Evolutionary conservation across 257 asterid species (phyloP).

Genomic region (Solanum chiquidenum): DNA sequence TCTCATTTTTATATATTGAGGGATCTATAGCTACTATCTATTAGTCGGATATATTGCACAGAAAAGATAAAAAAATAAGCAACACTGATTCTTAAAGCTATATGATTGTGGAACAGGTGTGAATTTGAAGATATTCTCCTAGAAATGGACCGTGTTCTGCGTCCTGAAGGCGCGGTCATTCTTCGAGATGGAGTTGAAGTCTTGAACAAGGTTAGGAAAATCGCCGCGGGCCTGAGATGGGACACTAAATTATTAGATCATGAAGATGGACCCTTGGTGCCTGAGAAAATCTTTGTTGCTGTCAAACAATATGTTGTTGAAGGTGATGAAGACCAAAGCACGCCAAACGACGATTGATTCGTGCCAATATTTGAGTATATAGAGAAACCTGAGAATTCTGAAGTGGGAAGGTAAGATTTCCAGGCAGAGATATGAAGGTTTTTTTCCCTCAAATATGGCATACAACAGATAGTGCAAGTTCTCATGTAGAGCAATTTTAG

Average conservation of each 20-base stretch:
- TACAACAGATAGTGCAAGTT: not conserved
- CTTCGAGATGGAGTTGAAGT: slow-evolving; percentile 74
- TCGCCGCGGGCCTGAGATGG: slow-evolving; percentile 79
- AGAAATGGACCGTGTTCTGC: slow-evolving; percentile 79
- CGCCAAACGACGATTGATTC: slow-evolving; percentile 31
- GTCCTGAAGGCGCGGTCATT: slow-evolving; percentile 73
- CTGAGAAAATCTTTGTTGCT: slow-evolving; percentile 69
- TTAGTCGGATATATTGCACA: not conserved
- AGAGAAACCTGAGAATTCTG: not conserved
- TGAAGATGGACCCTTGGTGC: slow-evolving; percentile 87
- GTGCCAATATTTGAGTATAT: not conserved
- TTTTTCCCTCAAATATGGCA: not conserved
- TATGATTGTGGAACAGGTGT: slow-evolving; percentile 42
- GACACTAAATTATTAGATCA: slow-evolving; percentile 66
- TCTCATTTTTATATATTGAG: not conserved
- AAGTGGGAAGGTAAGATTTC: not conserved
- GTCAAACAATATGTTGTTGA: slow-evolving; percentile 62
- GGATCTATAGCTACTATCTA: not conserved
- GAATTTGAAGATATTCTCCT: slow-evolving; percentile 72
- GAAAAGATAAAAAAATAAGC: not conserved
- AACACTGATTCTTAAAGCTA: not conserved
- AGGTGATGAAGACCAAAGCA: slow-evolving; percentile 17
- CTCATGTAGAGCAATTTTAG: slow-evolving; percentile 3
- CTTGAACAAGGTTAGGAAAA: slow-evolving; percentile 60
- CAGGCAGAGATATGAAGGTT: not conserved